Evolutionary conservation across 108 stramenopile species (phyloP).

Genomic region (Cyclotella baltica): DNA sequence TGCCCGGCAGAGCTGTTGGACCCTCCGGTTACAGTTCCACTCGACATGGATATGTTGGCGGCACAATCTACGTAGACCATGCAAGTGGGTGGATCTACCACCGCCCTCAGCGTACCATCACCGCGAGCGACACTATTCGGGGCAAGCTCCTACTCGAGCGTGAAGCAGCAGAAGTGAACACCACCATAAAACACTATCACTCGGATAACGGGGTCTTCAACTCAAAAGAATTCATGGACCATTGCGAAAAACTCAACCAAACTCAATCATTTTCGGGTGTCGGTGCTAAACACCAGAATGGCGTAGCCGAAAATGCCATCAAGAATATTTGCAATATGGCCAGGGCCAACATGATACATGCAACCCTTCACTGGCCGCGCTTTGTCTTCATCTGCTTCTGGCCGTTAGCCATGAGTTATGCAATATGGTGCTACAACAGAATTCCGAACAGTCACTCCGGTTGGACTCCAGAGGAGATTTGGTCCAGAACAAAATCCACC

Average conservation of each 20-base stretch:
- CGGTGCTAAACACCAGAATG: too few species aligned
- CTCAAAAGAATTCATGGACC: too few species aligned
- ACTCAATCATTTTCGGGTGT: slow-evolving; percentile 21
- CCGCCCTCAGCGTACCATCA: neutral
- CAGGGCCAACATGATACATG: too few species aligned
- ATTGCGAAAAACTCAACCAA: slow-evolving; percentile 2
- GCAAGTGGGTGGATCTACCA: neutral
- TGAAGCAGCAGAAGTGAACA: slow-evolving; percentile 6
- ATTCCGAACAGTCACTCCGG: slow-evolving; percentile 34
- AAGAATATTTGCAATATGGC: too few species aligned
- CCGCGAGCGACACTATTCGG: slow-evolving; percentile 39
- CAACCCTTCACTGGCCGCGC: too few species aligned
- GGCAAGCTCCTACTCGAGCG: slow-evolving; percentile 25
- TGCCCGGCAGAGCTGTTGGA: slow-evolving; percentile 37
- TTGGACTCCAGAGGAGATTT: slow-evolving; percentile 33
- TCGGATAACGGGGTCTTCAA: too few species aligned
- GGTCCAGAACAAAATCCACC: too few species aligned
- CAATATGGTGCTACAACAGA: slow-evolving; percentile 8
- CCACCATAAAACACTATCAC: slow-evolving; percentile 23
- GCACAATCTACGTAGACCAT: neutral
- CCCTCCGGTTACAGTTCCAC: neutral
- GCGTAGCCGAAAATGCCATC: slow-evolving; percentile 47
- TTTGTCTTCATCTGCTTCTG: too few species aligned
- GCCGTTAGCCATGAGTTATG: too few species aligned
- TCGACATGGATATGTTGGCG: neutral